Percentiles rank a stretch among this genome's conserved stretches.
Conservation (phyloP, 495 filamentous ascomycete species). For the Tetracladium setigerum region DNA sequence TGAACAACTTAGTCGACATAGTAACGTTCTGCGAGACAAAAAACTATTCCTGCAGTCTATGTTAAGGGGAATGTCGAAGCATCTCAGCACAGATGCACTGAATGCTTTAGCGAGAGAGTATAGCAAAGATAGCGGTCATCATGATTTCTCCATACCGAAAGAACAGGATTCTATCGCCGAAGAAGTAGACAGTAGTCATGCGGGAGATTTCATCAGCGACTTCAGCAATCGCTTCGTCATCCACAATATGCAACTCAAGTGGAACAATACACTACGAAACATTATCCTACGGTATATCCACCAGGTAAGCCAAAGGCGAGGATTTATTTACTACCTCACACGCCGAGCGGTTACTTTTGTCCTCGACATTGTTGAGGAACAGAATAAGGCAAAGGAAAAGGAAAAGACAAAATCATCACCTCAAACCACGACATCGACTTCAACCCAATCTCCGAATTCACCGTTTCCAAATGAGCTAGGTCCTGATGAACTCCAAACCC, state of each 20-base stretch:
- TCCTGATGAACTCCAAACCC: conserved; percentile 65
- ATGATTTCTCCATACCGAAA: conserved; percentile 13
- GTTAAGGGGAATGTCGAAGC: conserved; percentile 55
- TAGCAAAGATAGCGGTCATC: conserved; percentile 23
- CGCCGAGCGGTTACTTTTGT: conserved; percentile 96
- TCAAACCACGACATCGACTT: conserved; percentile 22
- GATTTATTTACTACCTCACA: conserved; percentile 97
- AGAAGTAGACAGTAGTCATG: conserved; percentile 17
- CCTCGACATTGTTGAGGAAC: conserved; percentile 92
- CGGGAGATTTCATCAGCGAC: conserved; percentile 37
- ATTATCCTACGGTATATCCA: conserved; percentile 97
- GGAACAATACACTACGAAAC: conserved; percentile 93
- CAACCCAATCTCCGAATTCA: conserved; percentile 27
- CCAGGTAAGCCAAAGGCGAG: conserved; percentile 90
- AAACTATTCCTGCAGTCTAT: conserved; percentile 70
- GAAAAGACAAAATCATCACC: conserved; percentile 28
- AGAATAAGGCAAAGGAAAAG: conserved; percentile 59
- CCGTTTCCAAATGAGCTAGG: conserved; percentile 42
- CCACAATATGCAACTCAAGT: conserved; percentile 95
- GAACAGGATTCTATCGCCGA: conserved; percentile 10
- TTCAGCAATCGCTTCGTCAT: conserved; percentile 98
- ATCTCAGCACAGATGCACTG: conserved; percentile 37
- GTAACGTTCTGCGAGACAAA: conserved; percentile 61
- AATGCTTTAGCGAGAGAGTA: too few species aligned
- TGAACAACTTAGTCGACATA: conserved; percentile 62